Percentiles rank a stretch among this genome's conserved stretches.
Conservation (phyloP, 164 flowering plant genomes). For the Kalanchoe fedtschenkoi region DNA sequence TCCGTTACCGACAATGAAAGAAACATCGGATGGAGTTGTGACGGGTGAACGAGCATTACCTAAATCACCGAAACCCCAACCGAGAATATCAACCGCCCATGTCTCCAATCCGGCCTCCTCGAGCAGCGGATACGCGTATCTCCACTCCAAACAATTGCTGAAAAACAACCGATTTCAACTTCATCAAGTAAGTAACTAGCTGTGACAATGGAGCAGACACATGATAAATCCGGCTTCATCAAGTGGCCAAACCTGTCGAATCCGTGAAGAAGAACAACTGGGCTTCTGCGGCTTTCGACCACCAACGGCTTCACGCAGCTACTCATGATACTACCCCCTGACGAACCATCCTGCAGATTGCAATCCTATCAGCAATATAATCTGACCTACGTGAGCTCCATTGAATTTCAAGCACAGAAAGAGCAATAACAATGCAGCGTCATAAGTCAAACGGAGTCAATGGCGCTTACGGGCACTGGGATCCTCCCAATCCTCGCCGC, state of each 20-base stretch:
- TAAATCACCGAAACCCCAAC: conserved; percentile 96
- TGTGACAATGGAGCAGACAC: neutral
- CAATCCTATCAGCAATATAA: neutral
- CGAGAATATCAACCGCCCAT: conserved; percentile 92
- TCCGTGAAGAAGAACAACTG: conserved; percentile 86
- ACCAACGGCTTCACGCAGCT: conserved; percentile 66
- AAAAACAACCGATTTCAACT: conserved; percentile 25
- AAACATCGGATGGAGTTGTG: neutral
- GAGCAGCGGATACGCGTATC: conserved; percentile 69
- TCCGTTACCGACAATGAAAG: neutral
- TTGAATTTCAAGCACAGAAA: neutral
- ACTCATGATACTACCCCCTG: conserved; percentile 52
- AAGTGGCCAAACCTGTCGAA: conserved; percentile 69
- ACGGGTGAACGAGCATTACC: conserved; percentile 22
- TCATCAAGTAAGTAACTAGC: neutral
- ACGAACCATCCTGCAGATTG: conserved; percentile 34
- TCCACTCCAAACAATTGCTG: conserved; percentile 98
- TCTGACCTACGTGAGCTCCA: no score
- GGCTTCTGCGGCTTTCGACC: conserved; percentile 26
- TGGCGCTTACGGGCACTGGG: conserved; percentile 50
- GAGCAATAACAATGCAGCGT: neutral
- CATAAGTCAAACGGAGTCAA: neutral
- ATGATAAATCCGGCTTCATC: neutral
- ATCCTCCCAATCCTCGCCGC: conserved; percentile 65
- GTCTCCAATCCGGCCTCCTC: conserved; percentile 88